Percentiles rank a stretch among this genome's conserved stretches.
phyloP scores from a whole-genome alignment of 257 asterid species.

The Knoxia roxburghii region DNA sequence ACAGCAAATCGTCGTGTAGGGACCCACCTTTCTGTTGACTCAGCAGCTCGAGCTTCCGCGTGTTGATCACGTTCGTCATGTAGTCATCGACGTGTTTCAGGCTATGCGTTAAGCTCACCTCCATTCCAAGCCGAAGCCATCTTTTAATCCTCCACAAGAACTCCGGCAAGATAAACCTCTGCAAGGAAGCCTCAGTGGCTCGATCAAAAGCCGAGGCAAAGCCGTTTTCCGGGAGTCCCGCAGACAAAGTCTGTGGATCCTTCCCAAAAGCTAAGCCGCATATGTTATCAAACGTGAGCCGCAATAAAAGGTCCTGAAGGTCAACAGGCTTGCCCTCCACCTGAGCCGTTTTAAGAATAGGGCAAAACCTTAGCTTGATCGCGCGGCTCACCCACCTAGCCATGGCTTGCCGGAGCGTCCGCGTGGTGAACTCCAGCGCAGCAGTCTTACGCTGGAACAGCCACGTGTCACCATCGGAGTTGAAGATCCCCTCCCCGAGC shows the following conservation, averaged over 20 bases:
- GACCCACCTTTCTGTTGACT: constrained; percentile 33
- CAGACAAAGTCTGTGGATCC: constrained; percentile 49
- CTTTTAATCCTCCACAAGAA: constrained; percentile 46
- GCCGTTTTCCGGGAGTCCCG: constrained; percentile 38
- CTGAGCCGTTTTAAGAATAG: constrained; percentile 42
- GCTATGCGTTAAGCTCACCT: constrained; percentile 32
- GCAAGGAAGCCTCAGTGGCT: constrained; percentile 58
- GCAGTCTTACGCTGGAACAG: constrained; percentile 61
- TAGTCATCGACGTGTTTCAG: constrained; percentile 41
- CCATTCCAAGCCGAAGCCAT: constrained; percentile 51
- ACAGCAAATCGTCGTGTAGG: constrained; percentile 46
- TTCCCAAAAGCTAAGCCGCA: constrained; percentile 62
- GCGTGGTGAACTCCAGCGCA: constrained; percentile 54
- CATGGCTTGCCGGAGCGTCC: constrained; percentile 61
- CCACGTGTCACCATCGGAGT: constrained; percentile 70
- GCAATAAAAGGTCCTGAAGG: constrained; percentile 45
- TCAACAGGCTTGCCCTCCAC: constrained; percentile 34
- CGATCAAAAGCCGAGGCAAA: constrained; percentile 49
- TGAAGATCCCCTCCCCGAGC: constrained; percentile 52
- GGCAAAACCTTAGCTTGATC: constrained; percentile 43
- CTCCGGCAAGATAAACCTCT: constrained; percentile 46
- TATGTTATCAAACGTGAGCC: constrained; percentile 61
- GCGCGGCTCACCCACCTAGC: constrained; percentile 64
- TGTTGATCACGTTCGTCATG: constrained; percentile 39
- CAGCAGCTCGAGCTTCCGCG: constrained; percentile 49